phyloP scores from a whole-genome alignment of 148 eudicot species.

The Heliamphora exappendiculata region DNA sequence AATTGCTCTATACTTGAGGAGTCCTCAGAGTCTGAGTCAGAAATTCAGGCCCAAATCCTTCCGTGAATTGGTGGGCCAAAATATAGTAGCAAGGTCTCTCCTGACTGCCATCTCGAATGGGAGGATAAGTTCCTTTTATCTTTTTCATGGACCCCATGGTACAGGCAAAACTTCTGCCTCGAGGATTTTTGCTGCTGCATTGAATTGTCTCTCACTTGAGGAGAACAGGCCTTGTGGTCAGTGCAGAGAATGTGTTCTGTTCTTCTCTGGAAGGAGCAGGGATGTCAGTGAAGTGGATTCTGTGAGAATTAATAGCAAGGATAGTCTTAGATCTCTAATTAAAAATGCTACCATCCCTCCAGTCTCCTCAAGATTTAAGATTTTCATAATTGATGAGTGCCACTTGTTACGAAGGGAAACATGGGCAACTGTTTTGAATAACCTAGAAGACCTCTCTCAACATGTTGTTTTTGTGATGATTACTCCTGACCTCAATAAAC shows the following conservation, averaged over 20 bases:
- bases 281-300: slow-evolving; percentile 88
- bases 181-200: slow-evolving; percentile 83
- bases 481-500: slow-evolving; percentile 76
- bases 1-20: slow-evolving; percentile 34
- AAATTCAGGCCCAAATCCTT: slow-evolving; percentile 81
- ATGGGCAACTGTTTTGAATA: slow-evolving; percentile 62
- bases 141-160: slow-evolving; percentile 91
- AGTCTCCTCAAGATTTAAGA: slow-evolving; percentile 66
- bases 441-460: slow-evolving; percentile 45
- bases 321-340: slow-evolving; percentile 49
- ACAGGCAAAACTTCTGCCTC: slow-evolving; percentile 90
- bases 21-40: slow-evolving; percentile 69
- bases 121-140: slow-evolving; percentile 57
- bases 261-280: slow-evolving; percentile 72
- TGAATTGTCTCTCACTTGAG: slow-evolving; percentile 68
- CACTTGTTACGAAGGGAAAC: slow-evolving; percentile 66
- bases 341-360: slow-evolving; percentile 60
- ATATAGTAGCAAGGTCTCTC: slow-evolving; percentile 56
- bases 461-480: slow-evolving; percentile 70
- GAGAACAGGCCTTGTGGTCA: slow-evolving; percentile 64
- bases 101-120: slow-evolving; percentile 57
- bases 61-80: slow-evolving; percentile 72
- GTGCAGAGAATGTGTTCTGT: slow-evolving; percentile 71
- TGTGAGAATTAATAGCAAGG: slow-evolving; percentile 53
- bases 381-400: slow-evolving; percentile 84